phyloP scores from a whole-genome alignment of 2,329 filamentous ascomycete genomes.

The Tolypocladium pustulatum region DNA sequence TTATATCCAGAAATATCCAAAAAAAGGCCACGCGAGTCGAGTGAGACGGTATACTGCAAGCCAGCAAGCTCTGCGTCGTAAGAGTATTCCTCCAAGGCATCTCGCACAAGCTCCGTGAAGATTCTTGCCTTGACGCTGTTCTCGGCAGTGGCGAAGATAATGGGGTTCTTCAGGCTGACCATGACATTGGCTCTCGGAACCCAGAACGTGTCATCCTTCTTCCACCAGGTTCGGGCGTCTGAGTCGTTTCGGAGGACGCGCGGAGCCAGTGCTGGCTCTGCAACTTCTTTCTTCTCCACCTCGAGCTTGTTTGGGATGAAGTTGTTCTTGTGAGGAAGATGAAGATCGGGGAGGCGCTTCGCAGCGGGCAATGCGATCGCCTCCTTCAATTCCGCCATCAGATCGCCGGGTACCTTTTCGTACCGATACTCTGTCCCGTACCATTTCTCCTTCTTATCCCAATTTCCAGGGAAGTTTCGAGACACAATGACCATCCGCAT shows the following conservation, averaged over 20 bases:
- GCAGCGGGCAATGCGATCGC: constrained; percentile 48
- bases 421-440: constrained; percentile 91
- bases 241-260: constrained; percentile 79
- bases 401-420: constrained; percentile 66
- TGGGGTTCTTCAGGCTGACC: constrained; percentile 67
- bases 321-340: constrained; percentile 86
- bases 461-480: constrained; percentile 71
- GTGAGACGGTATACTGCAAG: constrained; percentile 67
- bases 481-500: constrained; percentile 78
- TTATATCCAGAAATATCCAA: constrained; percentile 85
- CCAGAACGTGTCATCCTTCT: constrained; percentile 98
- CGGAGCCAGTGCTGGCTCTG: constrained; percentile 61
- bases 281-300: constrained; percentile 88
- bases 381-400: constrained; percentile 59
- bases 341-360: constrained; percentile 58
- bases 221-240: constrained; percentile 80
- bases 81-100: constrained; percentile 84
- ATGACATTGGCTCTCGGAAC: constrained; percentile 87
- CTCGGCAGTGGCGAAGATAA: constrained; percentile 69
- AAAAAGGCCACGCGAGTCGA: constrained; percentile 63
- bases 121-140: constrained; percentile 69
- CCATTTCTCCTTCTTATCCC: constrained; percentile 89
- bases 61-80: constrained; percentile 94
- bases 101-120: constrained; percentile 76
- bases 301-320: constrained; percentile 91